phyloP scores from a whole-genome alignment of 1,139 yeast species.

The Taphrina sp. region DNA sequence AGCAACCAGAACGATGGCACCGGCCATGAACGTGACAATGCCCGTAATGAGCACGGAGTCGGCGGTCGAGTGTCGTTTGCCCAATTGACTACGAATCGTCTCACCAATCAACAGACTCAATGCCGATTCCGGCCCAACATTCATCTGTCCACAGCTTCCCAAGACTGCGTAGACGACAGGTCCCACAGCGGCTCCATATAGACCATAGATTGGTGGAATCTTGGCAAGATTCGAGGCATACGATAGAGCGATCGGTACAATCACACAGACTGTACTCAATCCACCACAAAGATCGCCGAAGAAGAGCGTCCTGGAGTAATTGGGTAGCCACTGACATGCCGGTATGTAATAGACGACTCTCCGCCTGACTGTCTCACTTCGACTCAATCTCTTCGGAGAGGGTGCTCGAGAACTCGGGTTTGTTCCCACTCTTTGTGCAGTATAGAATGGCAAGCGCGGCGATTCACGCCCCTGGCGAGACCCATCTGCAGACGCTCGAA shows the following conservation, averaged over 20 bases:
- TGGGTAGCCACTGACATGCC: conserved; percentile 13
- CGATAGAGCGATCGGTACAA: conserved; percentile 82
- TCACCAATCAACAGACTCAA: conserved; percentile 88
- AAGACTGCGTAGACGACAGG: conserved; percentile 78
- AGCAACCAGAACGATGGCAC: conserved; percentile 68
- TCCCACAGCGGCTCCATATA: conserved; percentile 75
- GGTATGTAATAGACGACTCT: conserved; percentile 27
- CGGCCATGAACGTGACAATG: conserved; percentile 72
- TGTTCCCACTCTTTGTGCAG: conserved; percentile 27
- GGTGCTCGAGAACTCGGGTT: conserved; percentile 18
- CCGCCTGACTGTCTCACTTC: conserved; percentile 5
- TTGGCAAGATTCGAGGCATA: conserved; percentile 89
- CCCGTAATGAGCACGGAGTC: conserved; percentile 60
- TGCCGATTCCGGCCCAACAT: conserved; percentile 96
- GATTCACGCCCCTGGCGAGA: no score
- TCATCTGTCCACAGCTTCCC: conserved; percentile 95
- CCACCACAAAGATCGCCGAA: conserved; percentile 81
- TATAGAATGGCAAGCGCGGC: conserved; percentile 25
- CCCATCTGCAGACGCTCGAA: no score
- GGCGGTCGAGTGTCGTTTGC: conserved; percentile 37
- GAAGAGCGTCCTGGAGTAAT: conserved; percentile 22
- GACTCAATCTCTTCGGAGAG: conserved; percentile 9
- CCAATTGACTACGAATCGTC: conserved; percentile 58
- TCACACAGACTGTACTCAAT: conserved; percentile 82
- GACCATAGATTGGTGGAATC: conserved; percentile 83